A percentile compares a stretch with the other conserved stretches of the same genome.
Evolutionary conservation across 305 asterid species (phyloP).

Genomic region (Petunia hybrid): DNA sequence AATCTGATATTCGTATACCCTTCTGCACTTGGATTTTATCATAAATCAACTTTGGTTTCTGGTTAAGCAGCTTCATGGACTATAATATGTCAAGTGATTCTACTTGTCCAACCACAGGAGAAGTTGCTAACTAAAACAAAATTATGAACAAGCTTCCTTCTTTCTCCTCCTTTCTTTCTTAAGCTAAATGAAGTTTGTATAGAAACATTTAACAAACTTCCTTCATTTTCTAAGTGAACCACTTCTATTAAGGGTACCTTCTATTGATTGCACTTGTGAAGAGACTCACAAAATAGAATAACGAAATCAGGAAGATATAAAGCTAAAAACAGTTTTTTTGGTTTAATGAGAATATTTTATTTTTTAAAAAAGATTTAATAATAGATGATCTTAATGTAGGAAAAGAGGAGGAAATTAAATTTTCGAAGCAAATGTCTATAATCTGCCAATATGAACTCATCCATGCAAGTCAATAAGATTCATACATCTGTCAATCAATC

Average conservation of each 20-base stretch:
- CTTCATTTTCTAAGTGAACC: background rate
- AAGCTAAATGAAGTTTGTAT: slow-evolving; percentile 13
- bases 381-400: background rate
- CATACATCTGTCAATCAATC: background rate
- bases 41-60: slow-evolving; percentile 18
- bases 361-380: too few relatives aligned
- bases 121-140: slow-evolving; percentile 16
- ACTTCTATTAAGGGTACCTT: background rate
- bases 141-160: slow-evolving; percentile 15
- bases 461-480: slow-evolving; percentile 20
- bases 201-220: background rate
- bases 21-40: background rate
- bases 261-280: background rate
- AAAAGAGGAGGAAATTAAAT: background rate
- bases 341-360: too few relatives aligned
- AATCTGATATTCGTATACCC: slow-evolving; percentile 13
- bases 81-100: background rate
- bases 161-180: slow-evolving; percentile 23
- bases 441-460: slow-evolving; percentile 18
- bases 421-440: slow-evolving; percentile 2
- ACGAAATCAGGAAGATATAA: background rate
- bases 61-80: slow-evolving; percentile 6
- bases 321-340: background rate
- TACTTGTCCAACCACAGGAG: slow-evolving; percentile 10
- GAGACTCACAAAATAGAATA: background rate